Base-by-base conservation (phyloP, 2,329 filamentous ascomycete species). In the Venturiaceae sp. region DNA sequence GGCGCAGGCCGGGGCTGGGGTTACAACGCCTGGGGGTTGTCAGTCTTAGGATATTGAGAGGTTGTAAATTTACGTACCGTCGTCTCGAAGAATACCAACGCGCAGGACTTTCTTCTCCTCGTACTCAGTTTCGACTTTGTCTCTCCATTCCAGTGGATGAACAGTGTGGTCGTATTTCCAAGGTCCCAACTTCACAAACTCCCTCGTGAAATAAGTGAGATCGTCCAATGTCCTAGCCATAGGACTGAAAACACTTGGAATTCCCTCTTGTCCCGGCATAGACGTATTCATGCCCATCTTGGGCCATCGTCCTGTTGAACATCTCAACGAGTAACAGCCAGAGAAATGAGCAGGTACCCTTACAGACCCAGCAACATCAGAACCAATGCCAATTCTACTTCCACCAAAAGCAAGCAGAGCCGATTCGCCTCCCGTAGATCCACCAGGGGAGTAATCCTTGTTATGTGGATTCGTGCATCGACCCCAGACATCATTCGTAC, bases 221-320 rank as follows among this genome's bases (percentile, higher is more conserved):
- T 96, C 92, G 62, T 85, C 82, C 60, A 96, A 73, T 0, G 91
- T 96, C 57, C 91, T 82, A 2, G 92, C 83, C 92, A 97, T 96
- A 5, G 92, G 92, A 60, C 88, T 92, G 73, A 92, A 96, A 21
- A 96, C 90, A 62, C 87, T 89, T 0, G 90, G 85, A 33, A 96
- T 84, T 0, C 91, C 92, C 68, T 96, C 92, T 69, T 96, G 91
- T 0, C 92, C 92, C 0, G 88, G 84, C 90, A 96, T 96, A 65
- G 87, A 92, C 0, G 92, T 96, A 61, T 82, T 83, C 69, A 90
- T 85, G 9, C 90, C 90, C 44, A 83, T 80, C 71, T 95, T 95
- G 1, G 90, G 90, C 90, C 92, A 96, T 53, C 92, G 81, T 1
- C 92, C 92, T 1, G 89, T 95, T 3, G 88, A 92, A 73, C 92